Evolutionary conservation across 164 flowering plant genomes (phyloP).

Genomic region (Cinnamomum chago): DNA sequence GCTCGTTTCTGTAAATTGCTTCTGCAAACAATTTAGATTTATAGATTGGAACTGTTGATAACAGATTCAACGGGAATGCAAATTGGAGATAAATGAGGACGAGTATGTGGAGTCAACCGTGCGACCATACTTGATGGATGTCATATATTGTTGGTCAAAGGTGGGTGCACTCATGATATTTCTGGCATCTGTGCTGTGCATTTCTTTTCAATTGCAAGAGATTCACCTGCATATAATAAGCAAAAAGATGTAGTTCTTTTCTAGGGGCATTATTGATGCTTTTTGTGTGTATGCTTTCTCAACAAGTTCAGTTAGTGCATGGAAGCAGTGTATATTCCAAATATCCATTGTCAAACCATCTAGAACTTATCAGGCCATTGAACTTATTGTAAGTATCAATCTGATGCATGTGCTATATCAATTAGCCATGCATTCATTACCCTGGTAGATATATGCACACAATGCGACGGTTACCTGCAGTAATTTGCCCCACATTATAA

Average conservation of each 20-base stretch:
- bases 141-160: conserved; percentile 96
- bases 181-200: not conserved
- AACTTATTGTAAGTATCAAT: no score
- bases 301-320: no score
- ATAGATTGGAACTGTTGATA: conserved; percentile 4
- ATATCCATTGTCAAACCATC: no score
- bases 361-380: no score
- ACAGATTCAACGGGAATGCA: conserved; percentile 97
- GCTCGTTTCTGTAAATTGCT: not conserved
- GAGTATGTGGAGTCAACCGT: conserved; percentile 93
- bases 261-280: no score
- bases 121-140: conserved; percentile 96
- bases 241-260: not conserved
- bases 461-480: no score
- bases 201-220: not conserved
- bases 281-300: no score
- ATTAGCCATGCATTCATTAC: no score
- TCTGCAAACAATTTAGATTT: not conserved
- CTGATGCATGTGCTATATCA: no score
- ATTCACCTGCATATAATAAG: not conserved
- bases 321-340: no score
- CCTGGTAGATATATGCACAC: no score
- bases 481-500: no score
- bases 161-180: conserved; percentile 30
- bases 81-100: conserved; percentile 85